Evolutionary conservation across 2,329 filamentous ascomycete genomes (phyloP).

Genomic region (Stemphylium lycopersici): DNA sequence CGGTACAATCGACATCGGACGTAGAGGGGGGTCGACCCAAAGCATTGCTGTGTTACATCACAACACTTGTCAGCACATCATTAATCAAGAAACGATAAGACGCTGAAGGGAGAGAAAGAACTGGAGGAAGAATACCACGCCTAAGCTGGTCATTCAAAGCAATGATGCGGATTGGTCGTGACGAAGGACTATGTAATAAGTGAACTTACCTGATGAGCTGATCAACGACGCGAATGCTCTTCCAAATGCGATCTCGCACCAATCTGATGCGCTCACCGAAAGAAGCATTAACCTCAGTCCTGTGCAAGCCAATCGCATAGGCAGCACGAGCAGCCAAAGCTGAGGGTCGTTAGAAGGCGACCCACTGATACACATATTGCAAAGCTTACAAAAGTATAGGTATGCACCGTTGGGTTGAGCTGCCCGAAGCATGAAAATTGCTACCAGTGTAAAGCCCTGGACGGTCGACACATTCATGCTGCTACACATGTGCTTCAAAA

Average conservation of each 20-base stretch:
- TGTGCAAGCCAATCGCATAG: slow-evolving; percentile 60
- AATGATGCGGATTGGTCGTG: too few species aligned
- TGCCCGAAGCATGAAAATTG: slow-evolving; percentile 59
- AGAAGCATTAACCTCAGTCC: slow-evolving; percentile 59
- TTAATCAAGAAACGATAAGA: neutral
- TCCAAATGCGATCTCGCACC: slow-evolving; percentile 59
- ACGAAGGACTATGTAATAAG: neutral
- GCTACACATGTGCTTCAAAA: slow-evolving; percentile 55
- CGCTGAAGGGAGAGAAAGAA: neutral
- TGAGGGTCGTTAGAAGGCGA: slow-evolving; percentile 1
- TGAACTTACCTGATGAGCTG: slow-evolving; percentile 49
- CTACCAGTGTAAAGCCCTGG: slow-evolving; percentile 59
- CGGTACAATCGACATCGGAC: slow-evolving; percentile 57
- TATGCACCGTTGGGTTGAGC: slow-evolving; percentile 61
- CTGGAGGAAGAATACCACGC: too few species aligned
- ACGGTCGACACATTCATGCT: slow-evolving; percentile 59
- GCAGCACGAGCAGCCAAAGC: slow-evolving; percentile 58
- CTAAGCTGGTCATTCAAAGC: too few species aligned
- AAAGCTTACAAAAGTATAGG: slow-evolving; percentile 54
- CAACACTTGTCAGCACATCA: neutral
- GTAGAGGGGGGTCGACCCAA: slow-evolving; percentile 61
- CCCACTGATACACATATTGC: neutral
- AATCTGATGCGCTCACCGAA: slow-evolving; percentile 53
- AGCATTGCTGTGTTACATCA: slow-evolving; percentile 48
- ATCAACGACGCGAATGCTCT: slow-evolving; percentile 59